Evolutionary conservation across 805 yeast species (phyloP), one percentile per base, ranked within the genome.

Genomic region (Saturnispora bothae): DNA sequence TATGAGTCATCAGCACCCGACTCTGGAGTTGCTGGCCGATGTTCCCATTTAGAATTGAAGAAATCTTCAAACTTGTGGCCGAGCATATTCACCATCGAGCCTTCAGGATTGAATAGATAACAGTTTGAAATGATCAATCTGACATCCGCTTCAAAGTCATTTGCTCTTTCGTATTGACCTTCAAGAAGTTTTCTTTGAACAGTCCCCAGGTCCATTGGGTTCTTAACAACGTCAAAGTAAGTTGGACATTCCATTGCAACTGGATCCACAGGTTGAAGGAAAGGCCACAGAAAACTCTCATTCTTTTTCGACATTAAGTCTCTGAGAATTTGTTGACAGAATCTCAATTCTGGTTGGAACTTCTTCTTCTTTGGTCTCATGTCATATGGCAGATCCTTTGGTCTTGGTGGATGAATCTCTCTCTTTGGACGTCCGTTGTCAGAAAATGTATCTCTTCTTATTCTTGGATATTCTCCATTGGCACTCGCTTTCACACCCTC

Each of bases 161-260:
- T 95, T 15, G 86, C 92, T 39, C 78, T 77, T 53, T 83, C 89
- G 57, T 92, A 92, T 50, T 82, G 83, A 59, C 88, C 88, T 58
- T 84, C 85, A 43, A 78, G 75, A 47, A 85, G 66, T 56, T 88
- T 89, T 42, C 75, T 70, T 50, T 78, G 79, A 40, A 89, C 71
- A 0, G 96, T 85, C 23, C 89, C 77, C 48, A 92, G 68, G 60
- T 92, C 98, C 97, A 92, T 92, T 43, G 98, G 98, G 50, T 76
- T 73, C 59, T 84, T 85, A 42, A 92, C 79, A 40, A 84, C 65
- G 50, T 89, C 94, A 48, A 73, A 73, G 59, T 92, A 92, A 31
- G 86, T 76, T 21, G 98, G 98, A 48, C 94, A 79, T 51, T 84
- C 85, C 53, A 89, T 70, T 13, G 95, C 94, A 23, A 88, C 86